Base-by-base conservation (phyloP, 257 asterid species). In the Solanum sitiens region DNA sequence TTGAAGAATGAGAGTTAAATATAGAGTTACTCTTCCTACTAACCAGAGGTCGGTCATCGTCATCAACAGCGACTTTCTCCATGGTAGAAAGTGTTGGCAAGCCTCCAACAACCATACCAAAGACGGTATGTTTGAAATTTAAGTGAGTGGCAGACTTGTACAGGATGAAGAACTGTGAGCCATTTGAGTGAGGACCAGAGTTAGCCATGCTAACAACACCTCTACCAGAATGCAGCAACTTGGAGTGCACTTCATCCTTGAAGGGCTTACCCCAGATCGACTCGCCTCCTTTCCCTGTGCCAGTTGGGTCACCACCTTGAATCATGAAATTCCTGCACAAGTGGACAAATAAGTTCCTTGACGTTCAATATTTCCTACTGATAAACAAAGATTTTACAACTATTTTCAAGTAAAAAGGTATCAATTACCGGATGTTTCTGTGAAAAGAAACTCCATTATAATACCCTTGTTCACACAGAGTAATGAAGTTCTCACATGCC, bases 161-260 rank as follows among this genome's bases (percentile, higher is more conserved):
- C 73, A 97, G 91, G 86, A 97, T 93, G 92, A 97, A 96, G 91
- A 97, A 96, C 90, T 96, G 99, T 11, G 99, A 97, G 87, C 98
- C 99, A 89, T 97, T 97, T 44, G 99, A 87, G 89, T 97, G 99
- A 32, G 99, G 98, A 71, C 99, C 99, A 68, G 98, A 92, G 90
- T 97, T 97, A 35, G 99, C 99, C 99, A 97, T 97, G 92, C 99
- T 96, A 87, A 97, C 98, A 92, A 97, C 95, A 87, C 99, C 99
- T 85, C 99, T 93, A 14, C 99, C 99, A 84, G 99, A 94, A 90
- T 97, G 99, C 89, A 93, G 90, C 91, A 97, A 93, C 92, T 97
- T 97, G 89, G 99, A 95, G 93, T 97, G 92, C 65, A 95, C 90
- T 94, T 97, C 99, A 91, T 97, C 99, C 91, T 94, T 94, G 91